Base-by-base conservation (phyloP, 2,329 filamentous ascomycete species). In the Catunica adiposa region DNA sequence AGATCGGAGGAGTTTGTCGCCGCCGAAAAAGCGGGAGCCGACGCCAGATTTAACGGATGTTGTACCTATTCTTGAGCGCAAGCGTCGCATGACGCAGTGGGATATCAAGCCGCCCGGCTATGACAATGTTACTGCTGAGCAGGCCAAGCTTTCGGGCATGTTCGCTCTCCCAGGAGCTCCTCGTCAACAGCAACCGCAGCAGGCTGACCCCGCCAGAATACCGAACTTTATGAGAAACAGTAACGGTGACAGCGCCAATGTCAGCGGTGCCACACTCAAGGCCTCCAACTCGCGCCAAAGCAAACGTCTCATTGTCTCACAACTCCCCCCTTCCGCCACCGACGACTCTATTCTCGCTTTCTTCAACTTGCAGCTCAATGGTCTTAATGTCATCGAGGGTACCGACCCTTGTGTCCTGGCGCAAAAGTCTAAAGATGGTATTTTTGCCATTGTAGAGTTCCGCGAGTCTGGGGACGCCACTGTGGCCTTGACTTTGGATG, bases 101-200 rank as follows among this genome's bases (percentile, higher is more conserved):
- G 94, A 99, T 68, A 96, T 98, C 69, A 98, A 98, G 72, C 92
- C 92, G 4, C 87, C 89, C 15, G 90, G 92, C 47, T 99, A 99
- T 65, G 94, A 98, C 66, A 94, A 92, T 68, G 90, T 99, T 61
- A 96, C 92, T 1, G 89, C 92, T 22, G 94, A 98, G 69, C 94
- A 98, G 69, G 94, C 92, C 53, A 99, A 99, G 74, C 77, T 98
- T 47, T 98, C 94, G 62, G 84, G 90, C 73, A 96, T 98, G 92
- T 99, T 98, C 73, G 89, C 94, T 59, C 80, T 99, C 48, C 92
- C 92, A 2, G 92, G 92, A 61, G 92, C 92, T 59, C 92, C 92
- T 55, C 82, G 92, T 62, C 89, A 95, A 68, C 89, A 96, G 65
- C 84, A 89, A 34, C 84, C 88, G 34, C 56, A 56, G 31, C 89